phyloP scores from a whole-genome alignment of 2,329 filamentous ascomycete species.

The Cladosporium oxysporum region DNA sequence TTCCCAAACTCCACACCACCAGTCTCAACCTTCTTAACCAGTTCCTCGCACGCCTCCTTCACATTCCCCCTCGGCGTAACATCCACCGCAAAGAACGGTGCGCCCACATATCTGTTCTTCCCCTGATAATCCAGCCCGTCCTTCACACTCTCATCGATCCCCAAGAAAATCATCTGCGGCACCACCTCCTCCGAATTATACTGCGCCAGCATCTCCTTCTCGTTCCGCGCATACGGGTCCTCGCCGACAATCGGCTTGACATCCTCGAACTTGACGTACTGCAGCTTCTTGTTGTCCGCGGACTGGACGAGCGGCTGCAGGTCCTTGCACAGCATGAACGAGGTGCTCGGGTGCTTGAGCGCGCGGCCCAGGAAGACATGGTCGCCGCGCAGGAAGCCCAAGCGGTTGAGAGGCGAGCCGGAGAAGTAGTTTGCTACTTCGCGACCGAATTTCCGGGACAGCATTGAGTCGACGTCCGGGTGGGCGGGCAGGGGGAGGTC shows the following conservation, averaged over 20 bases:
- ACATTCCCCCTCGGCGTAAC: conserved; percentile 68
- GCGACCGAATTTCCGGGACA: conserved; percentile 74
- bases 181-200: conserved; percentile 71
- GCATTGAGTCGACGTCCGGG: conserved; percentile 64
- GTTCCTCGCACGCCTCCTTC: conserved; percentile 61
- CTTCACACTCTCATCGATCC: conserved; percentile 67
- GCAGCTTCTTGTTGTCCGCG: conserved; percentile 53
- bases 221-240: conserved; percentile 69
- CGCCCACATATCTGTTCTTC: conserved; percentile 68
- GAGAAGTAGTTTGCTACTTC: conserved; percentile 85
- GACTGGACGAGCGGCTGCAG: conserved; percentile 65
- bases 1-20: conserved; percentile 66
- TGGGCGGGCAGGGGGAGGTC: conserved; percentile 61
- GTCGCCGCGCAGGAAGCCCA: conserved; percentile 75
- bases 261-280: conserved; percentile 68
- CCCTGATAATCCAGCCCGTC: conserved; percentile 63
- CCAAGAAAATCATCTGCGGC: conserved; percentile 80
- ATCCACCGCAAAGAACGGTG: conserved; percentile 87
- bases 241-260: conserved; percentile 69
- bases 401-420: conserved; percentile 72
- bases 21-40: conserved; percentile 62
- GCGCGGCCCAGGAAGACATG: conserved; percentile 69
- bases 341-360: conserved; percentile 63
- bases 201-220: conserved; percentile 69
- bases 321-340: conserved; percentile 77